Evolutionary conservation across 108 stramenopile genomes (phyloP).

Genomic region (Nitzschia sp.): DNA sequence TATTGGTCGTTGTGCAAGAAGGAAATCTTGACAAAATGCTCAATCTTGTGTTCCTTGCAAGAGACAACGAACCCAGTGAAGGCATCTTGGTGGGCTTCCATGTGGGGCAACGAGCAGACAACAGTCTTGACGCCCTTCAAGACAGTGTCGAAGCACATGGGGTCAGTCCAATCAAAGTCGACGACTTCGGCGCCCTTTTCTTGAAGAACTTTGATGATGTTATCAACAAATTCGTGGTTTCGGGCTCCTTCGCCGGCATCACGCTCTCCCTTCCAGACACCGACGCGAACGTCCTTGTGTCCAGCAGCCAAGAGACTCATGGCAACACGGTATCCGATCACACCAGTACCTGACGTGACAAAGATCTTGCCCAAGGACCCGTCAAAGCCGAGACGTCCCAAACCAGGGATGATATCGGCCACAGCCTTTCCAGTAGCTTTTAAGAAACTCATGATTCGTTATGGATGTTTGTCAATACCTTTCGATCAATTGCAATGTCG

Average conservation of each 20-base stretch:
- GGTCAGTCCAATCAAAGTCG: conserved; percentile 55
- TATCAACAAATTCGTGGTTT: conserved; percentile 27
- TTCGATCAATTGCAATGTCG: background rate
- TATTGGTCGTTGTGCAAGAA: conserved; percentile 32
- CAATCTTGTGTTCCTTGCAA: conserved; percentile 50
- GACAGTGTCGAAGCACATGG: conserved; percentile 24
- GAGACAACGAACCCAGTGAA: conserved; percentile 41
- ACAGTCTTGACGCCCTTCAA: conserved; percentile 54
- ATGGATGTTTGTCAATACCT: background rate
- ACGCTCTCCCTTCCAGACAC: conserved; percentile 48
- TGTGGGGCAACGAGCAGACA: conserved; percentile 47
- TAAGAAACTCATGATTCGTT: conserved; percentile 30
- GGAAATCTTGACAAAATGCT: conserved; percentile 58
- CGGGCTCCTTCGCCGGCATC: conserved; percentile 10
- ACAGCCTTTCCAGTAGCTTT: conserved; percentile 29
- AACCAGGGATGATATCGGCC: conserved; percentile 44
- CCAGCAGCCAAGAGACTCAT: conserved; percentile 38
- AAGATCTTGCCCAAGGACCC: conserved; percentile 29
- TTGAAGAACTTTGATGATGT: conserved; percentile 15
- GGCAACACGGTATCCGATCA: conserved; percentile 55
- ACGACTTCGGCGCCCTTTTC: conserved; percentile 50
- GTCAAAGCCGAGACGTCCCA: conserved; percentile 36
- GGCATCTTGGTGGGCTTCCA: conserved; percentile 33
- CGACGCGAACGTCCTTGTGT: conserved; percentile 37
- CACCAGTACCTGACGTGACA: conserved; percentile 46